phyloP scores from a whole-genome alignment of 2,329 filamentous ascomycete species.

The Colletotrichum lentis region DNA sequence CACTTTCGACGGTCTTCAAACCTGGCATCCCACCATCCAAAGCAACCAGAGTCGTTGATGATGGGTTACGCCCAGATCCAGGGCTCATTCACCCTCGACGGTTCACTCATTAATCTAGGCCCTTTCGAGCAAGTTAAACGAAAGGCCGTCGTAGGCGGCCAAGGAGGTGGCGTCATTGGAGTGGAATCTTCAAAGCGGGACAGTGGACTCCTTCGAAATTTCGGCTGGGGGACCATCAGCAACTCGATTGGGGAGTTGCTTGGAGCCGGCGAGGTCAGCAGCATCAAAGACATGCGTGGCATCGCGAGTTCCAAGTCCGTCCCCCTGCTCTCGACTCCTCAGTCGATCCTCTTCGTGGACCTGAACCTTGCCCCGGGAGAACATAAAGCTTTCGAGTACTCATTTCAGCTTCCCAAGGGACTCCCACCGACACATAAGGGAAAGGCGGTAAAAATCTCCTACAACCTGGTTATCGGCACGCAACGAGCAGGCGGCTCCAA shows the following conservation, averaged over 20 bases:
- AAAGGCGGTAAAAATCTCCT: constrained; percentile 91
- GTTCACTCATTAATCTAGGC: constrained; percentile 85
- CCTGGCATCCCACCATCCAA: constrained; percentile 53
- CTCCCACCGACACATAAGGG: constrained; percentile 92
- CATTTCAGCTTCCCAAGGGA: constrained; percentile 84
- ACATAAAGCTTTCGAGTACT: constrained; percentile 85
- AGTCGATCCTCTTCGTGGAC: constrained; percentile 96
- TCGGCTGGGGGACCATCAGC: constrained; percentile 89
- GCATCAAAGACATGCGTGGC: constrained; percentile 93
- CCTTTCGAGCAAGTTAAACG: constrained; percentile 96
- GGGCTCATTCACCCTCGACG: constrained; percentile 90
- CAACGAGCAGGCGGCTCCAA: constrained; percentile 81
- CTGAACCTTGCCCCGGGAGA: constrained; percentile 87
- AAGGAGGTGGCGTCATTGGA: constrained; percentile 86
- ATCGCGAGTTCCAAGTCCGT: constrained; percentile 86
- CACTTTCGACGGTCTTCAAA: constrained; percentile 59
- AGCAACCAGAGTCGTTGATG: constrained; percentile 81
- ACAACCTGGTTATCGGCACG: constrained; percentile 89
- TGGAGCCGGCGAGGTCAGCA: constrained; percentile 87
- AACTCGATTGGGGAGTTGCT: constrained; percentile 88
- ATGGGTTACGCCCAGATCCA: constrained; percentile 98
- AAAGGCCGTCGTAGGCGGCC: constrained; percentile 87
- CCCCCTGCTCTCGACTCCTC: constrained; percentile 90
- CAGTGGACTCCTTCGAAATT: constrained; percentile 80
- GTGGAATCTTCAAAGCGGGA: constrained; percentile 77